phyloP scores from a whole-genome alignment of 441 rosid genomes.

The Populus hybrid region DNA sequence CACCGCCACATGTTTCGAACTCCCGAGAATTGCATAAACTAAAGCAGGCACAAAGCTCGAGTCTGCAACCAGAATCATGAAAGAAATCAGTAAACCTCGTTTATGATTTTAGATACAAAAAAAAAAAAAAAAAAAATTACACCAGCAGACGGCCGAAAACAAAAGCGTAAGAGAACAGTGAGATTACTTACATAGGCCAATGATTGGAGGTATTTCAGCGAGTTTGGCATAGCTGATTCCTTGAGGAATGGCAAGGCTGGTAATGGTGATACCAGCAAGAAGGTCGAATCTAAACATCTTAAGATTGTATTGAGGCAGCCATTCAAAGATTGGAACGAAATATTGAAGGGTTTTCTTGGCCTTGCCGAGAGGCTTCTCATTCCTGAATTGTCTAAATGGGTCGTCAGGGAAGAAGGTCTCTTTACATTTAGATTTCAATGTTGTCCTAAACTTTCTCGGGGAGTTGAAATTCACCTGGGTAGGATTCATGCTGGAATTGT shows the following conservation, averaged over 20 bases:
- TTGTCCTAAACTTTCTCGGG: slow-evolving; percentile 44
- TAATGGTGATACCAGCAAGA: slow-evolving; percentile 87
- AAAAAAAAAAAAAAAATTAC: neutral
- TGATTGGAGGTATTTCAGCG: slow-evolving; percentile 66
- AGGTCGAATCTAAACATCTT: slow-evolving; percentile 49
- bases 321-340: slow-evolving; percentile 71
- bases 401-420: slow-evolving; percentile 87
- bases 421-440: slow-evolving; percentile 46
- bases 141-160: neutral
- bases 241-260: slow-evolving; percentile 91
- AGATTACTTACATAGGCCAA: slow-evolving; percentile 71
- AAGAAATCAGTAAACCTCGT: neutral
- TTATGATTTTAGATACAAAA: neutral
- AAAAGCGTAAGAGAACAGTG: neutral
- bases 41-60: slow-evolving; percentile 86
- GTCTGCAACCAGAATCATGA: slow-evolving; percentile 41
- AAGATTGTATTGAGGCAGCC: slow-evolving; percentile 68
- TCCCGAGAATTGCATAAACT: slow-evolving; percentile 74
- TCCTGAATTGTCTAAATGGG: slow-evolving; percentile 53
- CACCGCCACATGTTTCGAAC: slow-evolving; percentile 74
- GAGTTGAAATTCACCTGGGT: slow-evolving; percentile 46
- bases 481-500: slow-evolving; percentile 17
- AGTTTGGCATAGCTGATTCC: slow-evolving; percentile 94
- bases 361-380: slow-evolving; percentile 21
- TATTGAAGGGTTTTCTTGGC: slow-evolving; percentile 45